phyloP scores from a whole-genome alignment of 768 basidiomycete genomes.

The Punctularia strigosozonata region DNA sequence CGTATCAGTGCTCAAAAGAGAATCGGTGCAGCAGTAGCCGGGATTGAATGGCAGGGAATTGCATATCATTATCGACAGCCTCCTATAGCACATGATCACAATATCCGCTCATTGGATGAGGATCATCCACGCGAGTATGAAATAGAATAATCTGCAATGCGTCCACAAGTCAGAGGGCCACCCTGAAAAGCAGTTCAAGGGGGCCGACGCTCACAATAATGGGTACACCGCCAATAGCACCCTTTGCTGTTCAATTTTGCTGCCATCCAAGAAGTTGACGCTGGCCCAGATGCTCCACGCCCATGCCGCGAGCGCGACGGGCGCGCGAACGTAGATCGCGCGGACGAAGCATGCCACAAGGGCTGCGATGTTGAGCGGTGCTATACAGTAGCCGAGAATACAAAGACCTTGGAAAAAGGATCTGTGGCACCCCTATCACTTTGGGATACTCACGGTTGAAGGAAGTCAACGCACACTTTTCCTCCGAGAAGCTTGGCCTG shows the following conservation, averaged over 20 bases:
- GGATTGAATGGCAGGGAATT: too few species aligned
- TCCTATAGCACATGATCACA: too few species aligned
- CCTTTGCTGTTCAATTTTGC: slow-evolving; percentile 83
- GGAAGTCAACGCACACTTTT: slow-evolving; percentile 46
- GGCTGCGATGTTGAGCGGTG: slow-evolving; percentile 86
- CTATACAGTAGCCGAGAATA: slow-evolving; percentile 90
- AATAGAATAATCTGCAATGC: slow-evolving; percentile 68
- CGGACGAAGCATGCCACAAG: slow-evolving; percentile 79
- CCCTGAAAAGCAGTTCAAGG: not conserved
- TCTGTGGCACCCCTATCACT: slow-evolving; percentile 21
- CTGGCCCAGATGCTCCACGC: slow-evolving; percentile 97
- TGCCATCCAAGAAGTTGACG: slow-evolving; percentile 92
- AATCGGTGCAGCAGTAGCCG: too few species aligned
- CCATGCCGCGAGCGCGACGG: slow-evolving; percentile 79
- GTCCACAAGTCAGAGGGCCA: slow-evolving; percentile 6
- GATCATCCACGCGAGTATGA: slow-evolving; percentile 95
- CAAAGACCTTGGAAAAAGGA: slow-evolving; percentile 96
- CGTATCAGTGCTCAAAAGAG: too few species aligned
- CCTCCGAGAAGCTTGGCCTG: slow-evolving; percentile 90
- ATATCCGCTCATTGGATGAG: slow-evolving; percentile 58
- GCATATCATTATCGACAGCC: too few species aligned
- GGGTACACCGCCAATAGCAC: slow-evolving; percentile 93
- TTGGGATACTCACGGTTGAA: not conserved
- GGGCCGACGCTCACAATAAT: slow-evolving; percentile 50
- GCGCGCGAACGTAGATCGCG: slow-evolving; percentile 76